Conservation (phyloP, 2,329 filamentous ascomycete genomes). For the Cercospora zeina region DNA sequence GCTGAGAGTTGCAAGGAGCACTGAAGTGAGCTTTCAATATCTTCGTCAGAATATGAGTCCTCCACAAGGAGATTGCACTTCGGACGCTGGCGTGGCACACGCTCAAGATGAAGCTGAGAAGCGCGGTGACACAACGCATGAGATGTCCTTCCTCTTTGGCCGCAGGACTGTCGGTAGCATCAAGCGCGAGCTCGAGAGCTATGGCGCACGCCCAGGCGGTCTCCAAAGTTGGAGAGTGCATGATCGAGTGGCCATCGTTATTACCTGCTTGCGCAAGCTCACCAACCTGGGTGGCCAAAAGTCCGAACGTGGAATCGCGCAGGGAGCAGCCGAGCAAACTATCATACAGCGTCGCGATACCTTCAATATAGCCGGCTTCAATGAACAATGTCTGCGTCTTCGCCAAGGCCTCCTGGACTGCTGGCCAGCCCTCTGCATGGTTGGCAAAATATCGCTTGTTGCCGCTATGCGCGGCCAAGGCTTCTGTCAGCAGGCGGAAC, state of each 20-base stretch:
- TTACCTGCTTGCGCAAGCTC: neutral
- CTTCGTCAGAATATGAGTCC: conserved; percentile 26
- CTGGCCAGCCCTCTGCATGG: conserved; percentile 73
- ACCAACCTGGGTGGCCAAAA: neutral
- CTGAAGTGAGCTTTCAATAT: conserved; percentile 10
- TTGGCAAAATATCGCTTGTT: conserved; percentile 85
- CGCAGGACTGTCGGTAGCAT: neutral
- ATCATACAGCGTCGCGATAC: conserved; percentile 20
- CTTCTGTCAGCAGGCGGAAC: conserved; percentile 64
- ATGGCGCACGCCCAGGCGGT: conserved; percentile 13
- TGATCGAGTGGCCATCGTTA: neutral
- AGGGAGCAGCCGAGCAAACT: conserved; percentile 24
- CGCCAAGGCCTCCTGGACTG: conserved; percentile 70
- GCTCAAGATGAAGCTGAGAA: conserved; percentile 1
- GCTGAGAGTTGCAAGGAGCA: conserved; percentile 7
- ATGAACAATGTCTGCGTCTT: conserved; percentile 42
- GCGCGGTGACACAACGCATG: neutral
- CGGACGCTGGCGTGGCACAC: conserved; percentile 14
- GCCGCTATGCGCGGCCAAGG: conserved; percentile 75
- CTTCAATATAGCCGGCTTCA: neutral
- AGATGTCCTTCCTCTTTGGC: neutral
- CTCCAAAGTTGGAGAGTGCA: conserved; percentile 7
- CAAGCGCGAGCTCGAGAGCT: conserved; percentile 6
- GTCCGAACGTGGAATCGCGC: neutral
- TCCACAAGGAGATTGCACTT: conserved; percentile 33